Evolutionary conservation across 306 rosid genomes (phyloP).

Genomic region (Benincasa hispida): DNA sequence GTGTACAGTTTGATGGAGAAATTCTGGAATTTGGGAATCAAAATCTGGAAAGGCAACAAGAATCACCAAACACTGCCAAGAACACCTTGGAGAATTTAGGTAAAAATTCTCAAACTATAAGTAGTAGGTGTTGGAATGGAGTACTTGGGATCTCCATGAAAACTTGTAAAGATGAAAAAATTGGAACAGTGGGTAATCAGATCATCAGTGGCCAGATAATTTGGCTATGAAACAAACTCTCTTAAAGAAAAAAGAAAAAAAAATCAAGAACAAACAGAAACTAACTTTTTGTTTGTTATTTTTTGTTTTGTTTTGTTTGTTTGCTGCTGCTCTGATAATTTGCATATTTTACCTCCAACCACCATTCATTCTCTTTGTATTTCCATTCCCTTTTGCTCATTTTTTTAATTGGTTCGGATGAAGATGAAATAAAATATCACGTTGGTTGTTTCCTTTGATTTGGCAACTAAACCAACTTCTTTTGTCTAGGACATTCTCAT

Average conservation of each 20-base stretch:
- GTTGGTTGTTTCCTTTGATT: background rate
- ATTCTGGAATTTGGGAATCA: background rate
- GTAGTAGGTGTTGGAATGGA: background rate
- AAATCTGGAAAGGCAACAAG: background rate
- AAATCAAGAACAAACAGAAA: background rate
- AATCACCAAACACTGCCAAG: background rate
- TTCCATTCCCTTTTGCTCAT: background rate
- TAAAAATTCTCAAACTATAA: background rate
- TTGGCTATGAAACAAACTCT: background rate
- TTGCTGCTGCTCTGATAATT: background rate
- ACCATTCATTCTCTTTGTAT: background rate
- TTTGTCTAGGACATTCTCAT: background rate
- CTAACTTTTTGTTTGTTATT: background rate
- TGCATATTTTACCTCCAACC: background rate
- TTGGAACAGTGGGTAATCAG: background rate
- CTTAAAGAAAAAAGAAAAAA: background rate
- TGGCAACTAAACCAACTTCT: background rate
- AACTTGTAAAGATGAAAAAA: background rate
- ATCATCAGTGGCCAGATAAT: background rate
- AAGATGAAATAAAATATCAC: background rate
- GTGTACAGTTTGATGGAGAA: background rate
- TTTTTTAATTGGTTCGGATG: background rate
- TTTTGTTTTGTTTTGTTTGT: too few relatives aligned
- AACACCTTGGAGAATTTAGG: background rate
- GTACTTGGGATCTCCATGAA: background rate